Base-by-base conservation (phyloP, 192 early-diverging fungal species). In the Mortierella alpina region DNA sequence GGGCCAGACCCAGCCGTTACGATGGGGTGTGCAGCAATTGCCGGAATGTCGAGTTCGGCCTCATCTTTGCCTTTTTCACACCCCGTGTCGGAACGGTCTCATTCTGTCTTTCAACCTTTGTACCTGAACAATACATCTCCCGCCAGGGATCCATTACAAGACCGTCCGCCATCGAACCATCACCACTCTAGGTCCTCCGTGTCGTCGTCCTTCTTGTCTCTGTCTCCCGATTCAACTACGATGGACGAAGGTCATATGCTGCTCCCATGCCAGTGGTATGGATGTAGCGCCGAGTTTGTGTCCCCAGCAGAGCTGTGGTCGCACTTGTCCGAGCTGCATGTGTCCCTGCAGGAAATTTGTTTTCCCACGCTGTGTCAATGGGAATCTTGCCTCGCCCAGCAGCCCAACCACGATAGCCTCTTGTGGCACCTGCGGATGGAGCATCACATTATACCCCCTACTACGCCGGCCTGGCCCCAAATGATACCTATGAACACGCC, bases 351-450 rank as follows among this genome's bases (percentile, higher is more conserved):
- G 5, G 70, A 65, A 7, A 77, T 53, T 39, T 68, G 41, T 31
- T 20, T 48, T 8, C 52, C 71, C 18, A 60, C 51, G 23, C 57
- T 78, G 40, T 92, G 91, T 76, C 80, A 83, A 6, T 92, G 91
- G 91, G 86, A 73, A 39, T 75, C 87, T 17, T 92, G 91, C 75
- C 72, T 71, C 15, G 73, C 82, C 10, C 71, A 83, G 20, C 75
- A 78, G 45, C 68, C 63, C 18, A 86, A 78, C 20, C 67, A 75
- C 2, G 83, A 89, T 7, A 86, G 82, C 67, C 79, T 92, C 44
- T 73, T 92, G 13, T 75, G 82, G 59, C 91, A 92, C 69, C 70
- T 92, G 45, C 89, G 86, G 56, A 63, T 66, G 45, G 88, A 88
- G 41, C 90, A 91, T 73, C 79, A 76, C 6, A 40, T 68, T 22